Evolutionary conservation across 345 rosid genomes (phyloP), one percentile per base, ranked within the genome.

Genomic region (Populus deltoides): DNA sequence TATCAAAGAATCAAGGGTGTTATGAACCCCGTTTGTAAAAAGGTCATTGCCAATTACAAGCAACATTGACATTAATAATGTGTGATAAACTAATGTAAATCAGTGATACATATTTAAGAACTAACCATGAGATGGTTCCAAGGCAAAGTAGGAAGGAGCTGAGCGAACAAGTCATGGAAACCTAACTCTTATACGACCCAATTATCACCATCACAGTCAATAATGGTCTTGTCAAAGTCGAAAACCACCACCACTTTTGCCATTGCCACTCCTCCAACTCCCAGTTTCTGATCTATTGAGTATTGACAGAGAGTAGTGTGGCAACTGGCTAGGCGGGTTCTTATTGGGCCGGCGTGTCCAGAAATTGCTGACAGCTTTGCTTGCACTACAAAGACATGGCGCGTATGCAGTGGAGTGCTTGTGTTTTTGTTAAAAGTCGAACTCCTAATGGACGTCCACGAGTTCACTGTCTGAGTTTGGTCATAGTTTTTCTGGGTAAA

Each of bases 181-280:
- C 83, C 81, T 16, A 79, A 62, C 35, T 79, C 29, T 15, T 83
- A 83, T 0, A 79, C 72, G 16, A 83, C 76, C 86, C 86, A 83
- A 7, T 79, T 68, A 53, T 79, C 86, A 29, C 73, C 36, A 63
- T 83, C 83, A 8, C 77, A 80, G 43, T 83, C 86, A 53, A 79
- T 62, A 22, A 83, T 78, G 13, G 86, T 83, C 75, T 79, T 76
- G 72, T 83, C 83, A 25, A 83, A 79, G 75, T 83, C 85, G 71
- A 82, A 82, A 71, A 82, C 82, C 63, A 61, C 68, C 65, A 75
- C 49, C 4, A 61, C 67, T 75, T 71, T 77, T 3, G 71, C 80
- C 81, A 82, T 82, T 74, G 55, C 57, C 25, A 15, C 59, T 6
- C n/a, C 73, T 18, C 25, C 71, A 15, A 49, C 0, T 22, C 18